A percentile compares a stretch with the other conserved stretches of the same genome.
phyloP scores from a whole-genome alignment of 306 rosid genomes.

The Glycyrrhiza uralensis region DNA sequence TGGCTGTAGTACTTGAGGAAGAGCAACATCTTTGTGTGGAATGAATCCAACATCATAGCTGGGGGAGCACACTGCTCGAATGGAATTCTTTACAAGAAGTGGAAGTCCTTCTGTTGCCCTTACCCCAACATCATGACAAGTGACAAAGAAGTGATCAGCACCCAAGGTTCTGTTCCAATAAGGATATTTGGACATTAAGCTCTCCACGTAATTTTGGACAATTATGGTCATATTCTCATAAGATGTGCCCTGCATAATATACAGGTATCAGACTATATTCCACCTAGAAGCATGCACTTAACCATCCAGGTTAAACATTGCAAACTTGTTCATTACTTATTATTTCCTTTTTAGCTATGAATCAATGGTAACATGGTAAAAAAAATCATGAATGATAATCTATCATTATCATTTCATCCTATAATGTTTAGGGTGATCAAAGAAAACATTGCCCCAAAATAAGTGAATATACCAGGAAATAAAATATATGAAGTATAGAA shows the following conservation, averaged over 20 bases:
- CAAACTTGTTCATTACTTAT: background rate
- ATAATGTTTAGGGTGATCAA: slow-evolving; percentile 1
- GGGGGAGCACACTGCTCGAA: slow-evolving; percentile 95
- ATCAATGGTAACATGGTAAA: background rate
- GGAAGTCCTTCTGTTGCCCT: slow-evolving; percentile 92
- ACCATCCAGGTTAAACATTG: slow-evolving; percentile 2
- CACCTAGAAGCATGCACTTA: slow-evolving; percentile 16
- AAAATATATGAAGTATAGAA: too few relatives aligned
- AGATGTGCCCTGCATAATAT: slow-evolving; percentile 74
- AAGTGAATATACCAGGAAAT: too few relatives aligned
- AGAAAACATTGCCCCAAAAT: background rate
- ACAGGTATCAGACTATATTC: slow-evolving; percentile 22
- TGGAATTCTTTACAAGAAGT: slow-evolving; percentile 82
- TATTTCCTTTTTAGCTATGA: background rate
- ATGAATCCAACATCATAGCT: slow-evolving; percentile 95
- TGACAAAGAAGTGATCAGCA: slow-evolving; percentile 91
- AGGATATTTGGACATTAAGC: slow-evolving; percentile 89
- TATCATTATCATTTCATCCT: background rate
- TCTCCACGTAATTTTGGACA: slow-evolving; percentile 78
- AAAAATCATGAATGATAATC: background rate
- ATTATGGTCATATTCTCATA: slow-evolving; percentile 93
- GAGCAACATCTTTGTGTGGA: slow-evolving; percentile 96
- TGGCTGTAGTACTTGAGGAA: slow-evolving; percentile 95
- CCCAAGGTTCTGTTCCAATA: slow-evolving; percentile 99
- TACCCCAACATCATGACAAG: slow-evolving; percentile 98